These are phyloP conservation scores for Tetraselmis striata DNA, from an alignment of 139 green algal genomes.

Conservation along the genomic window DNA sequence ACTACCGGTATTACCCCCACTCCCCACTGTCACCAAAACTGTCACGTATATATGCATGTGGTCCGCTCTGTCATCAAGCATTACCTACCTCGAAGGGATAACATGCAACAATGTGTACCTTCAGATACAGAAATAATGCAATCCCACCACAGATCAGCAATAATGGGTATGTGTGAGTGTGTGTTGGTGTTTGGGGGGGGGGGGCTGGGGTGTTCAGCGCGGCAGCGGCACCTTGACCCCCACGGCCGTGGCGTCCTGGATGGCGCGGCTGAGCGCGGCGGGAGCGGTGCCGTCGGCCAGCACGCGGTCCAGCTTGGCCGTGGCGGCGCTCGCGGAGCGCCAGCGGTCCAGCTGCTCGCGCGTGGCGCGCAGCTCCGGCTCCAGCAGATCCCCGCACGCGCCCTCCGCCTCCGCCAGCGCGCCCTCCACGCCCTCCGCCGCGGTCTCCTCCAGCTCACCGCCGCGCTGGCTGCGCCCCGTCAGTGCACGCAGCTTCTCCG, in stretches of 20 bases:
- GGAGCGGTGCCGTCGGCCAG: constrained; percentile 33
- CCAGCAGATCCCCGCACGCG: constrained; percentile 43
- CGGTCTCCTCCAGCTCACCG: constrained; percentile 25
- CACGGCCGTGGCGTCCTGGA: constrained; percentile 56
- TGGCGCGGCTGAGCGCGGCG: constrained; percentile 35
- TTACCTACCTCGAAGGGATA: too few relatives aligned
- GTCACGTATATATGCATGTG: too few relatives aligned
- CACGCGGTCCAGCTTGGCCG: constrained; percentile 49
- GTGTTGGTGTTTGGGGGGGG: too few relatives aligned
- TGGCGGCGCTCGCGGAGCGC: constrained; percentile 34
- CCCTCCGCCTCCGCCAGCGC: constrained; percentile 12
- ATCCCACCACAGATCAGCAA: too few relatives aligned
- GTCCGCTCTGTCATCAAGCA: too few relatives aligned
- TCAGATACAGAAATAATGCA: too few relatives aligned
- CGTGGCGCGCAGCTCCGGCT: constrained; percentile 35
- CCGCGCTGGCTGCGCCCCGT: constrained; percentile 18
- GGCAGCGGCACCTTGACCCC: constrained; percentile 67
- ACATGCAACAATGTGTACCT: too few relatives aligned
- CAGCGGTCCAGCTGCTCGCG: constrained; percentile 46
- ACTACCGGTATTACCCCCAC: too few relatives aligned
- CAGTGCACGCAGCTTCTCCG: constrained; percentile 36
- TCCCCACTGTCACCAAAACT: too few relatives aligned
- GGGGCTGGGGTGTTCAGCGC: too few relatives aligned
- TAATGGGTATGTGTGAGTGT: too few relatives aligned
- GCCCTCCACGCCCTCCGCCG: constrained; percentile 36